phyloP scores from a whole-genome alignment of 116 monocot genomes.

The Posidonia oceanica region DNA sequence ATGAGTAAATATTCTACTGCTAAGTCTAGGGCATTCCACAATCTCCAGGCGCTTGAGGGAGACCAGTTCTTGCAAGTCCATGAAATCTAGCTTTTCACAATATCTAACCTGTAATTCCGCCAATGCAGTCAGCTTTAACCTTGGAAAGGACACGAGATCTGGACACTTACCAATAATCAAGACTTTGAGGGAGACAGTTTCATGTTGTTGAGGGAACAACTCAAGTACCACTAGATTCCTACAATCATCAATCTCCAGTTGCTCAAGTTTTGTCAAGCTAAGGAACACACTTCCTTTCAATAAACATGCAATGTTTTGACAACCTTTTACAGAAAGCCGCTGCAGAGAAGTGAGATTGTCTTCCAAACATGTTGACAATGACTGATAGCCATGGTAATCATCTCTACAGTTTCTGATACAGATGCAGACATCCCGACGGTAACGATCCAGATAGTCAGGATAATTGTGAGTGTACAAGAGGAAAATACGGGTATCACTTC shows the following conservation, averaged over 20 bases:
- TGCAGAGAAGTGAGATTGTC: neutral
- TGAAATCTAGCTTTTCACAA: neutral
- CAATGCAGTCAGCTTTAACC: neutral
- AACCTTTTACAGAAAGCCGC: slow-evolving; percentile 1
- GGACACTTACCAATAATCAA: neutral
- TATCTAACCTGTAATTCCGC: neutral
- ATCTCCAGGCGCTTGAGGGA: neutral
- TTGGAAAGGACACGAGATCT: neutral
- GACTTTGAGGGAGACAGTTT: neutral
- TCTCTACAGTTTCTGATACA: slow-evolving; percentile 1
- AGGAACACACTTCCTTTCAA: neutral
- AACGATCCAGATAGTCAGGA: neutral
- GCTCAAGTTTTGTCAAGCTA: neutral
- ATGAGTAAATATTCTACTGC: neutral
- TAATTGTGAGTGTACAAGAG: slow-evolving; percentile 1
- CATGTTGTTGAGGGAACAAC: neutral
- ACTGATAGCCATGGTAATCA: neutral
- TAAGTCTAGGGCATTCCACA: neutral
- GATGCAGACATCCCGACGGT: neutral
- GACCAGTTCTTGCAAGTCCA: slow-evolving; percentile 4
- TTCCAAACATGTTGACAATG: slow-evolving; percentile 1
- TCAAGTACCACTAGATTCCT: neutral
- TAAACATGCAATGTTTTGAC: neutral
- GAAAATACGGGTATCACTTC: slow-evolving; percentile 4
- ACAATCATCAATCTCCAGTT: neutral